Conservation (phyloP, 192 early-diverging fungal genomes). For the Rhizophlyctis rosea region DNA sequence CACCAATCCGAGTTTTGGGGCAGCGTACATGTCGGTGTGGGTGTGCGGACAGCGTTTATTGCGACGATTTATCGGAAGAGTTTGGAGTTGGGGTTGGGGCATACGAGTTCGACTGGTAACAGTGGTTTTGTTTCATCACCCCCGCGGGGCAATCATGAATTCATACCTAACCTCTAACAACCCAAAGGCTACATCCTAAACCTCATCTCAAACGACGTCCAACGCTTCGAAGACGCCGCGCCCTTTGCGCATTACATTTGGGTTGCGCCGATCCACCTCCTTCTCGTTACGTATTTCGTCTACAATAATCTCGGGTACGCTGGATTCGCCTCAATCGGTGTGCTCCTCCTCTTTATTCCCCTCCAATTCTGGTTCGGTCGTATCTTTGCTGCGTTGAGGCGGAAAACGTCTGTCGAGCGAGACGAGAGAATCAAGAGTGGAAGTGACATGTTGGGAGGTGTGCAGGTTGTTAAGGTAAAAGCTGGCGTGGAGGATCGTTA, state of each 20-base stretch:
- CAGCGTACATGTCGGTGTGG: slow-evolving; percentile 44
- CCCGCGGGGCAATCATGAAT: no score
- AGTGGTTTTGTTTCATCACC: no score
- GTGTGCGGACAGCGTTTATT: slow-evolving; percentile 43
- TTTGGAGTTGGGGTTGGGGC: slow-evolving; percentile 38
- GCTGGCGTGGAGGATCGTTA: no score
- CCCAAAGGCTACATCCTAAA: slow-evolving; percentile 49
- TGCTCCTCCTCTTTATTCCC: slow-evolving; percentile 41
- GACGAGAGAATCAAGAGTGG: slow-evolving; percentile 48
- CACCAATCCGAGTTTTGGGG: slow-evolving; percentile 23
- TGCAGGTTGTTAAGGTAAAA: slow-evolving; percentile 46
- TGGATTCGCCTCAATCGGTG: slow-evolving; percentile 34
- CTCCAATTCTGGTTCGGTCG: slow-evolving; percentile 40
- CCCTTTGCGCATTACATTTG: slow-evolving; percentile 45
- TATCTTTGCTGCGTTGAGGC: slow-evolving; percentile 30
- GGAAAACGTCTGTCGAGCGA: slow-evolving; percentile 19
- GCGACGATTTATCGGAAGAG: slow-evolving; percentile 45
- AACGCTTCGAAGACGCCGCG: slow-evolving; percentile 46
- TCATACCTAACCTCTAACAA: no score
- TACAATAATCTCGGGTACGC: slow-evolving; percentile 41
- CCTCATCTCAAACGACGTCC: slow-evolving; percentile 50
- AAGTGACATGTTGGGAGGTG: slow-evolving; percentile 44
- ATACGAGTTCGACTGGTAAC: slow-evolving; percentile 40
- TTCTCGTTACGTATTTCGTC: slow-evolving; percentile 40
- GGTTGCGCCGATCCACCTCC: slow-evolving; percentile 43